A percentile compares a stretch with the other conserved stretches of the same genome.
Conservation (phyloP, 352 stramenopile species). For the Globisporangium paroecandrum region DNA sequence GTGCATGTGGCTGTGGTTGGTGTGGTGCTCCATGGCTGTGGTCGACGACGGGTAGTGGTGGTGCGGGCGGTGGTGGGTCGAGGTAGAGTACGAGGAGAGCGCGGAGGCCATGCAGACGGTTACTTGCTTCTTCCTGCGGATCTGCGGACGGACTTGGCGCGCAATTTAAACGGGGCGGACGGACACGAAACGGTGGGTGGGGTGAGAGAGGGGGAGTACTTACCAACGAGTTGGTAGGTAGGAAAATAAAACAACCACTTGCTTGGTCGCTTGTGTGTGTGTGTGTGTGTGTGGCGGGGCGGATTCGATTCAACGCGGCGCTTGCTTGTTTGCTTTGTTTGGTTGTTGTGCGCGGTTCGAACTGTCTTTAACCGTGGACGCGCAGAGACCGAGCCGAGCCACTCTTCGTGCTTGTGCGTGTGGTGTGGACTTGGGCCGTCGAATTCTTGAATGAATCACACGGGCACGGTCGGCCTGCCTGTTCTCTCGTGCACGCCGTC, state of each 20-base stretch:
- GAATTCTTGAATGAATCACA: constrained; percentile 15
- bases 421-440: constrained; percentile 13
- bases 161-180: constrained; percentile 17
- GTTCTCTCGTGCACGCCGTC: constrained; percentile 15
- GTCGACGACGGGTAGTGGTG: not conserved
- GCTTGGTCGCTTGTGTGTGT: not conserved
- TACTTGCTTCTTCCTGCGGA: not conserved
- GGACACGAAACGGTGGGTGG: not conserved
- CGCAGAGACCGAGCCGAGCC: constrained; percentile 14
- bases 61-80: constrained; percentile 8
- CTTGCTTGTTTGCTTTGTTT: not conserved
- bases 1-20: constrained; percentile 10
- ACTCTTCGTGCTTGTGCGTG: constrained; percentile 8
- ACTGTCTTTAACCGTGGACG: constrained; percentile 15
- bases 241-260: constrained; percentile 20
- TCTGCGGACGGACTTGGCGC: not conserved
- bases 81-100: constrained; percentile 10
- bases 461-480: not conserved
- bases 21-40: constrained; percentile 18
- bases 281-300: constrained; percentile 10
- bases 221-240: constrained; percentile 23
- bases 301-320: constrained; percentile 1
- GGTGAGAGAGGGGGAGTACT: not conserved
- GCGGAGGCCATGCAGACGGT: constrained; percentile 12
- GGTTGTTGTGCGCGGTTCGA: constrained; percentile 1